Evolutionary conservation across 1,284 basidiomycete genomes (phyloP), one percentile per base, ranked within the genome.

Genomic region (Moesziomyces globuligerus): DNA sequence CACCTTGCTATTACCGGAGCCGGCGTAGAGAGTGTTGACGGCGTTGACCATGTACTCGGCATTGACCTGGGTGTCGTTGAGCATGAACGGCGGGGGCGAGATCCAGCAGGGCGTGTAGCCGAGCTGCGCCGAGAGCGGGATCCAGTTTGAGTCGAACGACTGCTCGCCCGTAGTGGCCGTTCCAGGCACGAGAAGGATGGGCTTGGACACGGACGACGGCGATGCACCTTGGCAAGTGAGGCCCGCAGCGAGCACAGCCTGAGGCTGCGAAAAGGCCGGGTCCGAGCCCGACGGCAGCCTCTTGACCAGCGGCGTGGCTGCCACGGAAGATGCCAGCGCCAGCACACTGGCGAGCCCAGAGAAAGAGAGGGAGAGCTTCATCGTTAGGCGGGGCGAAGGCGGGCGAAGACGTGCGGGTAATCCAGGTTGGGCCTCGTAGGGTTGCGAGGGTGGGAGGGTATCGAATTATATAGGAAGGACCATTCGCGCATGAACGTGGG

Each of bases 11-110:
- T 21, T 32, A 15, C 62, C 58, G 0, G 32, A 41, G 1, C 47
- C 62, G 3, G 49, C 23, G 13, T 48, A 52, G 25, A 72, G 58
- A 5, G 25, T 48, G 18, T 34, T 21, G 17, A 72, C 41, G 2
- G 69, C 69, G n/a, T 72, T 54, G 40, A 67, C 69, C 15, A 72
- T 46, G 54, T 72, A 72, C 34, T 72, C 69, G 28, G 55, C 62
- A 23, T 62, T 72, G n/a, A 58, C 21, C 39, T 57, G 53, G 0
- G 62, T 42, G 28, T 66, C 62, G 48, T 67, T 62, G 36, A 72
- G 62, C 62, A 72, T 61, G 38, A 40, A 72, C 1, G 69, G 69
- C 4, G 62, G 58, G 0, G 69, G 58, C 1, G 58, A 62, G 24
- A 72, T 24, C 54, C 58, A 66, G 55, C 69, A 72, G 0, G 69